phyloP scores from a whole-genome alignment of 148 eudicot species.

The Camellia lanceoleosa region DNA sequence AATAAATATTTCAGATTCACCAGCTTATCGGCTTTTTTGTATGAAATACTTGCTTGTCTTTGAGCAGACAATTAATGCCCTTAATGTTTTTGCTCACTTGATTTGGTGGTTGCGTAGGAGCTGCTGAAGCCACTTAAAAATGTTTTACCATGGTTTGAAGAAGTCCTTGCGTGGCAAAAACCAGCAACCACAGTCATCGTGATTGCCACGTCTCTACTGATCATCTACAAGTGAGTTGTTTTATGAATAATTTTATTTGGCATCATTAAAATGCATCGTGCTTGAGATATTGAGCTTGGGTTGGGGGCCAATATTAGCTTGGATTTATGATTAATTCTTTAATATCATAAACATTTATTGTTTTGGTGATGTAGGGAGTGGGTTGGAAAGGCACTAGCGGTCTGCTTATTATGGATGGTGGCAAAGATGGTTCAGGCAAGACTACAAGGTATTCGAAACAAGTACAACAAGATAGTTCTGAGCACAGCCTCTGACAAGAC shows the following conservation, averaged over 20 bases:
- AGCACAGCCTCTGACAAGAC: constrained; percentile 64
- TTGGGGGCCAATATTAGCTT: too few relatives aligned
- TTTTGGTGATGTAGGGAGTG: constrained; percentile 53
- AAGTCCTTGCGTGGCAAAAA: constrained; percentile 54
- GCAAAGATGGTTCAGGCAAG: constrained; percentile 50
- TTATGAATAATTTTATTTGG: background rate
- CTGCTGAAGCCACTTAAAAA: constrained; percentile 47
- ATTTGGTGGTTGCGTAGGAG: constrained; percentile 41
- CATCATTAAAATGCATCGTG: background rate
- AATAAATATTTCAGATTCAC: background rate
- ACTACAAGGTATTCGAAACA: constrained; percentile 26
- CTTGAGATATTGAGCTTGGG: background rate
- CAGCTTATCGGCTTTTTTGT: background rate
- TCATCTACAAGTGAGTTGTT: constrained; percentile 59
- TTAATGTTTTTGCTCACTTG: background rate
- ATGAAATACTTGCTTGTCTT: constrained; percentile 1
- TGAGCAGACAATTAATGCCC: background rate
- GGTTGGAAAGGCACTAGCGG: constrained; percentile 72
- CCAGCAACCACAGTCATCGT: constrained; percentile 40
- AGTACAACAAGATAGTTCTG: constrained; percentile 49
- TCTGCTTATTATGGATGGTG: constrained; percentile 51
- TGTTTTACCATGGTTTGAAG: constrained; percentile 41
- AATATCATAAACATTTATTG: background rate
- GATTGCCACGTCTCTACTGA: constrained; percentile 36
- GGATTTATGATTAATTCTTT: background rate